These are phyloP conservation scores for Galeopsis tetrahit DNA, from an alignment of 257 asterid species.

Conservation along the genomic window DNA sequence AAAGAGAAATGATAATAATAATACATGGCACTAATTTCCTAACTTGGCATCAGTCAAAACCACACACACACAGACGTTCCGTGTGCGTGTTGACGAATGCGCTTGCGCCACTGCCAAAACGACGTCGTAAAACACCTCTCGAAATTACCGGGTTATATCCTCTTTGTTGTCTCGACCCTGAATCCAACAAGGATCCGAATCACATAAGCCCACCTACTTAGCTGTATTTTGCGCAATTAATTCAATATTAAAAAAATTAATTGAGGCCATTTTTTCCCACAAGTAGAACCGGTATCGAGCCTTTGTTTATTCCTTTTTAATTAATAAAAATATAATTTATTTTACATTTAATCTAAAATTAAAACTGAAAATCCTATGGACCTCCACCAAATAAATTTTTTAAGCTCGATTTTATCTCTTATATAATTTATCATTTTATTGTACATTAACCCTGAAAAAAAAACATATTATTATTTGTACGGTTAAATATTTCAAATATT, in stretches of 20 bases:
- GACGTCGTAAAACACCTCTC: slow-evolving; percentile 26
- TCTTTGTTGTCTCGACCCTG: slow-evolving; percentile 26
- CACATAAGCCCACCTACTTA: neutral
- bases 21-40: slow-evolving; percentile 25
- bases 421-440: no score
- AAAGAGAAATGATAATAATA: neutral
- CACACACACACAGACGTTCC: slow-evolving; percentile 10
- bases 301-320: no score
- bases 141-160: slow-evolving; percentile 26
- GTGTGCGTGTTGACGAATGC: slow-evolving; percentile 29
- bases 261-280: neutral
- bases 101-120: slow-evolving; percentile 32
- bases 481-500: no score
- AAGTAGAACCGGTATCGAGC: no score
- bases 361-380: no score
- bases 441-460: no score
- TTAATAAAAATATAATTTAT: no score
- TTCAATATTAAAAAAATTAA: neutral
- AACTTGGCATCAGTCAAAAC: slow-evolving; percentile 40
- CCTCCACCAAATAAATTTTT: no score
- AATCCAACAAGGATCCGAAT: slow-evolving; percentile 35
- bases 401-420: no score
- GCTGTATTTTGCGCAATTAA: neutral
- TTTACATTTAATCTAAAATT: no score
- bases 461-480: no score